phyloP scores from a whole-genome alignment of 2,329 filamentous ascomycete genomes.

The Scopulariopsis brevicaulis region DNA sequence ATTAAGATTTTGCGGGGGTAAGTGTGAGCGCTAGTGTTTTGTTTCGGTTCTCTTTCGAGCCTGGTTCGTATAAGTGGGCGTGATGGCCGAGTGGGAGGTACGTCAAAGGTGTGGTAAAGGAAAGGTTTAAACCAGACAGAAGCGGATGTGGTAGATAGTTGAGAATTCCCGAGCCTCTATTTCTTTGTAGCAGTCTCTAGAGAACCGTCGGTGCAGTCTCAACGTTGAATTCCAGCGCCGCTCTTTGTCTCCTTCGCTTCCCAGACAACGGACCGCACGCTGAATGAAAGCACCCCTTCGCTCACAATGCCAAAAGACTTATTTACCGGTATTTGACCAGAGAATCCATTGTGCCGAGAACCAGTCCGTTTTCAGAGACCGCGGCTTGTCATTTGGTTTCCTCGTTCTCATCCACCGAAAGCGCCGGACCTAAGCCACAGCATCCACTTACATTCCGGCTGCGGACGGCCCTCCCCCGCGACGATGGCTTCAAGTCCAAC shows the following conservation, averaged over 20 bases:
- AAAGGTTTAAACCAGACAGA: background rate
- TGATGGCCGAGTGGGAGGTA: background rate
- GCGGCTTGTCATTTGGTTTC: background rate
- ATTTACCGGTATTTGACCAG: background rate
- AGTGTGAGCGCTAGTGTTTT: background rate
- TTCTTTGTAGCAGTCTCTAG: background rate
- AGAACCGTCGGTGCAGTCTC: background rate
- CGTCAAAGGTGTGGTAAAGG: background rate
- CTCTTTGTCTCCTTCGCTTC: background rate
- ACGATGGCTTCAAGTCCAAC: background rate
- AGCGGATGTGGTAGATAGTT: background rate
- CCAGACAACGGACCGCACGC: background rate
- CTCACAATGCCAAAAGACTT: background rate
- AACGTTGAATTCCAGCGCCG: background rate
- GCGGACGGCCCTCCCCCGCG: background rate
- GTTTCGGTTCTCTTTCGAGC: background rate
- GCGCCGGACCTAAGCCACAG: background rate
- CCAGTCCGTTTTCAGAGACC: background rate
- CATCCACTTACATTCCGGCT: background rate
- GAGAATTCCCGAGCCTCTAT: background rate
- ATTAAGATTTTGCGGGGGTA: constrained; percentile 2
- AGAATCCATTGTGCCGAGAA: background rate
- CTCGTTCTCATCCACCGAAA: background rate
- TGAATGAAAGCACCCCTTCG: background rate
- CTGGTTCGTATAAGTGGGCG: background rate